Percentiles rank a stretch among this genome's conserved stretches.
Evolutionary conservation across 257 asterid genomes (phyloP).

Genomic region (Paraleonurus japonicus): DNA sequence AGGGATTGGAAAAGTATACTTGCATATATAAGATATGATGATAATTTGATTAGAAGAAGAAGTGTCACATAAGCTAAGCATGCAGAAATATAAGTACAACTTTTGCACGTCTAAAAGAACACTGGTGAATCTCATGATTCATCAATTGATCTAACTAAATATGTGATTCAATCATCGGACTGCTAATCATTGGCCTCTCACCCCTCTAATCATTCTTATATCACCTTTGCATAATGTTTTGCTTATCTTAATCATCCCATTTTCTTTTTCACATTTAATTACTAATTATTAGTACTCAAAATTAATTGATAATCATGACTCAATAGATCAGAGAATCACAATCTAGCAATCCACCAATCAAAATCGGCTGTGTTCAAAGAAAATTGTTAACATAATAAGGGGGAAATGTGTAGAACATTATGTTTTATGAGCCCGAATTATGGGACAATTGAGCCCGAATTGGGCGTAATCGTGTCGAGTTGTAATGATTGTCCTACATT

Average conservation of each 20-base stretch:
- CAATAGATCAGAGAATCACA: not conserved
- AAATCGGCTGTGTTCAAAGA: not conserved
- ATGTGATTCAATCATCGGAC: conserved; percentile 38
- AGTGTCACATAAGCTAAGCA: conserved; percentile 19
- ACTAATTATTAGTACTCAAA: not conserved
- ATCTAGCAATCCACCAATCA: not conserved
- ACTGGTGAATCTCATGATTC: conserved; percentile 38
- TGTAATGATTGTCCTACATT: too few species aligned
- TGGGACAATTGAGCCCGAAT: too few species aligned
- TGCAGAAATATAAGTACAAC: conserved; percentile 34
- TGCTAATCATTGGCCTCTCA: conserved; percentile 54
- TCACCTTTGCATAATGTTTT: not conserved
- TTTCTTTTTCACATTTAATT: not conserved
- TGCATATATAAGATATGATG: conserved; percentile 6
- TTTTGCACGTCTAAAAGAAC: conserved; percentile 40
- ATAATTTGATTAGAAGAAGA: conserved; percentile 24
- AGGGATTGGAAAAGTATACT: conserved; percentile 16
- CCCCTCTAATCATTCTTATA: conserved; percentile 41
- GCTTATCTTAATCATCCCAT: conserved; percentile 17
- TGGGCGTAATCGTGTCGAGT: too few species aligned
- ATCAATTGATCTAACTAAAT: conserved; percentile 29
- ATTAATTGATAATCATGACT: not conserved
- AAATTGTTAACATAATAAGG: too few species aligned
- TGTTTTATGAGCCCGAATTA: too few species aligned
- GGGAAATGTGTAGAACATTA: too few species aligned